phyloP scores from a whole-genome alignment of 2,329 filamentous ascomycete genomes.

The Parasarocladium wereldwijsianum region DNA sequence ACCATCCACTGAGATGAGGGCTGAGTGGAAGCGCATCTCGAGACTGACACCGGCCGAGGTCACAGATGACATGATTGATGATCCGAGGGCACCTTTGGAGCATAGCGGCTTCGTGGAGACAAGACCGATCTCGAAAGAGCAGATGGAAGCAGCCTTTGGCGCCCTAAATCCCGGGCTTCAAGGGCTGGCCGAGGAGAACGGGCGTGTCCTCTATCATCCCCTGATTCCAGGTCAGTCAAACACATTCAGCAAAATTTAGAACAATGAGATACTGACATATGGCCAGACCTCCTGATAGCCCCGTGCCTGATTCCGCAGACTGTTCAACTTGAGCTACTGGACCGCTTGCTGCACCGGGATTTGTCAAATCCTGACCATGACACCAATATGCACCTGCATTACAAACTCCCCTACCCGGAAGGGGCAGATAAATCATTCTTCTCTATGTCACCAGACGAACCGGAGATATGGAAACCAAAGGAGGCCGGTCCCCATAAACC shows the following conservation, averaged over 20 bases:
- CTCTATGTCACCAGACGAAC: constrained; percentile 27
- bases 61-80: constrained; percentile 40
- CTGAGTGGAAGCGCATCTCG: constrained; percentile 62
- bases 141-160: constrained; percentile 28
- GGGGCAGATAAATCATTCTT: constrained; percentile 34
- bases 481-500: constrained; percentile 62
- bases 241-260: no score
- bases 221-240: constrained; percentile 53
- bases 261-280: constrained; percentile 5
- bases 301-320: constrained; percentile 57
- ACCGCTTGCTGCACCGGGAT: constrained; percentile 62
- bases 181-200: constrained; percentile 20
- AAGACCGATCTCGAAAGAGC: constrained; percentile 25
- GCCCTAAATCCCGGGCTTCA: constrained; percentile 19
- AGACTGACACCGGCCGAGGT: constrained; percentile 40
- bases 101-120: constrained; percentile 30
- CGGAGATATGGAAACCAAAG: constrained; percentile 49
- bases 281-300: constrained; percentile 62
- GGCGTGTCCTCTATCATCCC: constrained; percentile 46
- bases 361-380: constrained; percentile 59
- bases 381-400: constrained; percentile 84
- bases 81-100: constrained; percentile 25
- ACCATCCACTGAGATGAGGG: constrained; percentile 55
- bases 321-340: constrained; percentile 56
- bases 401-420: constrained; percentile 47